Percentiles rank a stretch among this genome's conserved stretches.
Evolutionary conservation across 169 alveolate species (phyloP).

Genomic region (Plasmodium vivax): DNA sequence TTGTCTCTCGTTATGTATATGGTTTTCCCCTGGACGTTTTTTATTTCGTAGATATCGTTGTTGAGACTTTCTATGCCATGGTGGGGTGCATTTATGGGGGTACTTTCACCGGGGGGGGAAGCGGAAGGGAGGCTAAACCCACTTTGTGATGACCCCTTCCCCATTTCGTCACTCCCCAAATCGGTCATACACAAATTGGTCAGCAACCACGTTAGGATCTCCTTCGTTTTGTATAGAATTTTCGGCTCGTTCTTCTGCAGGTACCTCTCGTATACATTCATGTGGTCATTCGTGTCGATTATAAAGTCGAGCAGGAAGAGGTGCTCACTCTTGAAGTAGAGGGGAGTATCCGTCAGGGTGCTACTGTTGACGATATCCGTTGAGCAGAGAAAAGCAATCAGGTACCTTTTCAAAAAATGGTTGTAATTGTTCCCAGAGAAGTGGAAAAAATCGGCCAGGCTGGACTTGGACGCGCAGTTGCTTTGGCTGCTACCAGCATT

Average conservation of each 20-base stretch:
- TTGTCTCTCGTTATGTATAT: conserved; percentile 31
- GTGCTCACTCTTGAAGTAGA: conserved; percentile 22
- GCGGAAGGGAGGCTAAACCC: not conserved
- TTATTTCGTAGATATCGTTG: conserved; percentile 33
- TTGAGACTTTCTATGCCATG: conserved; percentile 10
- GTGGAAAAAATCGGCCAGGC: conserved; percentile 30
- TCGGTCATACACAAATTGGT: conserved; percentile 1
- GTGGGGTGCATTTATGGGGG: not conserved
- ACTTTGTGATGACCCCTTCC: not conserved
- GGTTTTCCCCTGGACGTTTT: conserved; percentile 10
- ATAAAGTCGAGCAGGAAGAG: conserved; percentile 54
- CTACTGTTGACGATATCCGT: conserved; percentile 35
- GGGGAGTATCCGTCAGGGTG: conserved; percentile 13
- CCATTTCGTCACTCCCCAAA: not conserved
- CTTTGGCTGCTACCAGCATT: not conserved
- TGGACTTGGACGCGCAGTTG: not conserved
- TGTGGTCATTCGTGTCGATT: conserved; percentile 33
- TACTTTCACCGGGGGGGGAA: not conserved
- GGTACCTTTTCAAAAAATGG: conserved; percentile 18
- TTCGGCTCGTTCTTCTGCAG: conserved; percentile 15
- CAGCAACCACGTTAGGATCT: conserved; percentile 26
- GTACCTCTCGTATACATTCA: conserved; percentile 51
- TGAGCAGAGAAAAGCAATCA: conserved; percentile 23
- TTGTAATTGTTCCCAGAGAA: conserved; percentile 31
- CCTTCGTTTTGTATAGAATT: conserved; percentile 41